Evolutionary conservation across 306 rosid genomes (phyloP), one percentile per base, ranked within the genome.

Genomic region (Corylus americana): DNA sequence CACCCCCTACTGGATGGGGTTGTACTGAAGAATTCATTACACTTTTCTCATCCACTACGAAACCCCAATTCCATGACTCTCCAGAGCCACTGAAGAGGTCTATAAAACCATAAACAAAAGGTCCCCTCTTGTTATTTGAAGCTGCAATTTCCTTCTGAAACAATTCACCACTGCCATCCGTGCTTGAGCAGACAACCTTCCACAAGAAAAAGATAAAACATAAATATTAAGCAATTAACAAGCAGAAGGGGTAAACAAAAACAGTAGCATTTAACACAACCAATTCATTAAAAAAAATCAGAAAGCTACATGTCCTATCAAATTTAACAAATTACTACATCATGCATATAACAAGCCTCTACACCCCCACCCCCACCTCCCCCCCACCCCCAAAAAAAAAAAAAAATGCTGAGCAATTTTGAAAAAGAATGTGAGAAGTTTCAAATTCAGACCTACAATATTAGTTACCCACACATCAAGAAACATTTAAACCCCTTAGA

Each of bases 31-130:
- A 63, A 69, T 58, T 79, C 74, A 85, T 78, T 74, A 77, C 88
- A 71, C 81, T 42, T 55, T 81, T 82, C 82, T 89, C 93, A 37
- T 89, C 97, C 79, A 94, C 78, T 82, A 87, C 97, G 73, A 91
- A 86, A 72, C 88, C 86, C 97, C 97, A 94, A 82, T 81, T 86
- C 98, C 98, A 92, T 49, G 89, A 91, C 87, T 94, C 94, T 83
- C 91, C 97, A 74, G 87, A 91, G 73, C 94, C 97, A 83, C 95
- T 84, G 87, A 92, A 94, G 82, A 94, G 95, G 86, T 94, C 98
- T 71, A 94, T 82, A 84, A 89, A 89, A 82, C 97, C 97, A 78
- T 89, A 87, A 73, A 92, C 94, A 90, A 91, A 94, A 79, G 87
- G 85, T 70, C 86, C 89, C 75, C 78, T 85, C 82, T 79, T 83